Evolutionary conservation across 768 basidiomycete genomes (phyloP).

Genomic region (Artomyces pyxidatus): DNA sequence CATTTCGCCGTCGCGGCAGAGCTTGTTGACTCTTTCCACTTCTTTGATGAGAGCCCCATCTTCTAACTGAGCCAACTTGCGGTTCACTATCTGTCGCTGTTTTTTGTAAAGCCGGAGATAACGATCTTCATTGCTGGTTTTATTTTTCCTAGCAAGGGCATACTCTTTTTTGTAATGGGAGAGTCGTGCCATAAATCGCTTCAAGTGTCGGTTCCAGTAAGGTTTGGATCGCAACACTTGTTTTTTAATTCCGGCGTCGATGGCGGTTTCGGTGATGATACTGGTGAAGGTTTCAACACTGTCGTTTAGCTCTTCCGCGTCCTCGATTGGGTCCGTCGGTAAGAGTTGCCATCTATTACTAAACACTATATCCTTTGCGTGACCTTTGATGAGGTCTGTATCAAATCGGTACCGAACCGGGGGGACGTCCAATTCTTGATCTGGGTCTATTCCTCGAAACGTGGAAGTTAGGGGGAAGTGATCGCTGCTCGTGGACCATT

Average conservation of each 20-base stretch:
- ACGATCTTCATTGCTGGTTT: not conserved
- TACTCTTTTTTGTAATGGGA: not conserved
- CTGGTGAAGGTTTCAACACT: not conserved
- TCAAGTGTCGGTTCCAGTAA: not conserved
- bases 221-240: not conserved
- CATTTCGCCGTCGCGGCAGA: not conserved
- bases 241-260: not conserved
- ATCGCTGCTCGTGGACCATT: not conserved
- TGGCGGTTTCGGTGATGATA: not conserved
- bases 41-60: no score
- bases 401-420: not conserved
- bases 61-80: not conserved
- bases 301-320: not conserved
- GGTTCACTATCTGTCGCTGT: not conserved
- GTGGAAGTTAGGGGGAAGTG: not conserved
- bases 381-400: not conserved
- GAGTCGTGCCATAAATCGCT: not conserved
- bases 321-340: not conserved
- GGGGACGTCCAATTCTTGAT: not conserved
- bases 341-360: not conserved
- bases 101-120: not conserved
- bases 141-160: not conserved
- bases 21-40: not conserved
- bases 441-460: not conserved
- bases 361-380: not conserved